Percentiles rank a stretch among this genome's conserved stretches.
Evolutionary conservation across 2,329 filamentous ascomycete species (phyloP).

Genomic region (Fusarium pilosicola): DNA sequence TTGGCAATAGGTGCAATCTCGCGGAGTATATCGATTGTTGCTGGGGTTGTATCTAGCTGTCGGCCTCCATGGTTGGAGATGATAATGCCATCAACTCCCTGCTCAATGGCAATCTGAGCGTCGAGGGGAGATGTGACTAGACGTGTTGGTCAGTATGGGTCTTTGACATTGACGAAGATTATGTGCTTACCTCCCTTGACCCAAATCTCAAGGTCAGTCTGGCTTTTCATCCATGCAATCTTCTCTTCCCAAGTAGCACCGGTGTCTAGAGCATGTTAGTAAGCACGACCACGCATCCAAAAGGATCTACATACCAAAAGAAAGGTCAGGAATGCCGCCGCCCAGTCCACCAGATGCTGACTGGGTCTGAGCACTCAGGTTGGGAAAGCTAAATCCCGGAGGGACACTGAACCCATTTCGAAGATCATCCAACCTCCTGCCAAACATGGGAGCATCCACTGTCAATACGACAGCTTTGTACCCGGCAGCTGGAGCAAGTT

Average conservation of each 20-base stretch:
- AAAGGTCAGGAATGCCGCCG: background rate
- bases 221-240: background rate
- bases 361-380: background rate
- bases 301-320: background rate
- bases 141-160: background rate
- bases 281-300: fast-evolving
- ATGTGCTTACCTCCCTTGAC: background rate
- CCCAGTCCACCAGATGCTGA: background rate
- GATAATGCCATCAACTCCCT: background rate
- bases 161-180: background rate
- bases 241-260: background rate
- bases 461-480: slow-evolving; percentile 2
- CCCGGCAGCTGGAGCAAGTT: background rate
- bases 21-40: background rate
- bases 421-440: background rate
- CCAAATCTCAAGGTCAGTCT: background rate
- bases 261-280: background rate
- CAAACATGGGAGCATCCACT: slow-evolving; percentile 1
- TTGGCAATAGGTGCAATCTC: background rate
- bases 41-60: background rate
- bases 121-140: background rate
- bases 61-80: slow-evolving; percentile 1
- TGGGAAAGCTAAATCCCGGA: background rate
- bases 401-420: background rate
- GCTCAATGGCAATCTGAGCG: background rate